A percentile compares a stretch with the other conserved stretches of the same genome.
Conservation (phyloP, 495 filamentous ascomycete species). For the Friedmanniomyces simplex region DNA sequence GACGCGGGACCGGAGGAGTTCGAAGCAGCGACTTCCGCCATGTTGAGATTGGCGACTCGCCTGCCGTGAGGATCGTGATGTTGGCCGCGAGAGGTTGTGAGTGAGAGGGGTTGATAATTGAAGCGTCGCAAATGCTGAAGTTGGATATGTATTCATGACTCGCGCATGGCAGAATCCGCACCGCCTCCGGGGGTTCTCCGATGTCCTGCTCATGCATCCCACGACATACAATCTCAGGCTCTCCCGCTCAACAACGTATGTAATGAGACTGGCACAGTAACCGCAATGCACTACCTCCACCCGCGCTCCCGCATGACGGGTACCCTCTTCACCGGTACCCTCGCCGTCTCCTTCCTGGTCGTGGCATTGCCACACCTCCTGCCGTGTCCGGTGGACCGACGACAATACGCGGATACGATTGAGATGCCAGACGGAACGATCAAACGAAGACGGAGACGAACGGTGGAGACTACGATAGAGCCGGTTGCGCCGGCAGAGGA, state of each 20-base stretch:
- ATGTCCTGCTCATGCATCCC: neutral
- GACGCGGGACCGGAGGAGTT: neutral
- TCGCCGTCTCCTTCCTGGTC: conserved; percentile 80
- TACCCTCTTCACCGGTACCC: conserved; percentile 89
- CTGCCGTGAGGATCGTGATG: neutral
- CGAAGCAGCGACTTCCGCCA: conserved; percentile 2
- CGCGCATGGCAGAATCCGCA: no score
- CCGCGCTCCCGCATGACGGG: conserved; percentile 83
- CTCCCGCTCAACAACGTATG: no score
- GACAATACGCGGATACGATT: conserved; percentile 49
- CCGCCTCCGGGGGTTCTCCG: neutral
- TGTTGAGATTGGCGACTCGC: neutral
- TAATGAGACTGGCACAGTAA: neutral
- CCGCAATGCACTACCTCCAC: conserved; percentile 54
- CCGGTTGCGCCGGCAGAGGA: neutral
- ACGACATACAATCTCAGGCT: no score
- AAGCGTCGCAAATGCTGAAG: no score
- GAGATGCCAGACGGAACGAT: conserved; percentile 50
- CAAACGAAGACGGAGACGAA: conserved; percentile 30
- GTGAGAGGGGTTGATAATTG: no score
- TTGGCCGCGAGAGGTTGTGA: no score
- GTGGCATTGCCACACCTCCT: conserved; percentile 86
- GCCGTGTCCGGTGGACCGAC: conserved; percentile 73
- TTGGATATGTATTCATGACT: no score
- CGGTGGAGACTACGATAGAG: conserved; percentile 28